Evolutionary conservation across 2,329 filamentous ascomycete species (phyloP), one percentile per base, ranked within the genome.

Genomic region (Cercospora sojina): DNA sequence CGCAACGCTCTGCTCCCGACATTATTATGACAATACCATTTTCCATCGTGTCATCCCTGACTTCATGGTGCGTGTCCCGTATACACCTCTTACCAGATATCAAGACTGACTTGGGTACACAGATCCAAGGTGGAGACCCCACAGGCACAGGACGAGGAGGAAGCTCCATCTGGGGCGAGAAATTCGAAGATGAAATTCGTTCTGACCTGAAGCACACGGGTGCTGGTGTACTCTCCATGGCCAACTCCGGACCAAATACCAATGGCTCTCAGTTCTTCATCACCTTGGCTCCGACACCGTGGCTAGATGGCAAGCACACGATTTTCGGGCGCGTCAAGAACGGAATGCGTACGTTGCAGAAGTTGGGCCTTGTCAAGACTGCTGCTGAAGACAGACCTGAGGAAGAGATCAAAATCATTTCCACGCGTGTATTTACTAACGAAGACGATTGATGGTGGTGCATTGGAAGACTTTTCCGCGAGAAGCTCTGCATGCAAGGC

Each of bases 241-340:
- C 95, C 67, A 99, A 99, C 80, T 88, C 89, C 16, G 95, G 95
- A 0, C 91, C 92, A 8, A 88, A 98, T 79, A 96, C 94, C 38
- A 98, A 98, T 79, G 94, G 94, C 23, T 92, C 88, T 66, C 95
- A 98, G 80, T 99, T 98, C 80, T 98, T 98, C 78, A 88, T 99
- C 72, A 98, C 95, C 0, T 84, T 98, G 35, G 94, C 93, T 7
- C 94, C 94, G 4, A 94, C 95, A 16, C 95, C 95, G 0, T 98
- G 94, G 94, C 81, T 99, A 67, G 95, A 99, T 80, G 93, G 93
- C 23, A 97, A 97, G 80, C 94, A 99, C 79, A 96, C 93, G 10
- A 96, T 99, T 72, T 99, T 99, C 77, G 95, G 95, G 0, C 83
- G 94, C 62, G 93, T 99, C 43, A 93, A 91, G 82, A 86, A 81